Percentiles rank a stretch among this genome's conserved stretches.
These are phyloP conservation scores for Macrocystidia cucumis DNA, from an alignment of 1,284 basidiomycete genomes.

Conservation along the genomic window DNA sequence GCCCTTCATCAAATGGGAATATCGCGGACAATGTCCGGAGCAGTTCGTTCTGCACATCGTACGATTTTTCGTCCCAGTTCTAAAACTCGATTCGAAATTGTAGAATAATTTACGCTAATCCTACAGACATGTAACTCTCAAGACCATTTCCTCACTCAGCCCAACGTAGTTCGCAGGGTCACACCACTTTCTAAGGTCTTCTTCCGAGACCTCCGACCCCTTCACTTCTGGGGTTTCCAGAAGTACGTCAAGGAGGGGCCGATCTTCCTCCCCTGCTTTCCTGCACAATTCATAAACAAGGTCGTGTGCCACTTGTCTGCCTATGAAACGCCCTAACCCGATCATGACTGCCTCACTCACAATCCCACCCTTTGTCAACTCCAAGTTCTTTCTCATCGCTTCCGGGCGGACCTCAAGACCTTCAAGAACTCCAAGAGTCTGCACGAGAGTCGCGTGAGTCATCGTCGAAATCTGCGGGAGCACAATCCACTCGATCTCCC, in stretches of 20 bases:
- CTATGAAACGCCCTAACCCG: slow-evolving; percentile 29
- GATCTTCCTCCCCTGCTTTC: slow-evolving; percentile 14
- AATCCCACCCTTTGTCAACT: slow-evolving; percentile 27
- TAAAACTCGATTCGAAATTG: too few species aligned
- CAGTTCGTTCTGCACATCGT: too few species aligned
- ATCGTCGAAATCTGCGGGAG: slow-evolving; percentile 33
- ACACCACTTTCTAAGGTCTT: slow-evolving; percentile 23
- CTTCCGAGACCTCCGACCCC: slow-evolving; percentile 17
- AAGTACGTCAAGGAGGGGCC: slow-evolving; percentile 25
- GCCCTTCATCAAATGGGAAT: too few species aligned
- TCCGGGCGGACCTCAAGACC: slow-evolving; percentile 30
- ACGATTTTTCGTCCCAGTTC: too few species aligned
- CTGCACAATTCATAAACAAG: slow-evolving; percentile 33
- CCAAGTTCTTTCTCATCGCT: slow-evolving; percentile 30
- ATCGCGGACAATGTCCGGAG: too few species aligned
- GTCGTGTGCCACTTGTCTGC: slow-evolving; percentile 33
- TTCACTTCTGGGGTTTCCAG: slow-evolving; percentile 18
- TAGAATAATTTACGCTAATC: too few species aligned
- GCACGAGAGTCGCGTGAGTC: slow-evolving; percentile 28
- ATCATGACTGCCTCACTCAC: slow-evolving; percentile 40
- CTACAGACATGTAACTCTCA: slow-evolving; percentile 11
- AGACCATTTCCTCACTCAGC: slow-evolving; percentile 27
- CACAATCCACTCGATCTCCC: slow-evolving; percentile 40
- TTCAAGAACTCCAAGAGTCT: slow-evolving; percentile 23
- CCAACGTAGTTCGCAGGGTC: slow-evolving; percentile 31